Percentiles rank a stretch among this genome's conserved stretches.
phyloP scores from a whole-genome alignment of 2,329 filamentous ascomycete species.

The Raffaelea ambrosiae region DNA sequence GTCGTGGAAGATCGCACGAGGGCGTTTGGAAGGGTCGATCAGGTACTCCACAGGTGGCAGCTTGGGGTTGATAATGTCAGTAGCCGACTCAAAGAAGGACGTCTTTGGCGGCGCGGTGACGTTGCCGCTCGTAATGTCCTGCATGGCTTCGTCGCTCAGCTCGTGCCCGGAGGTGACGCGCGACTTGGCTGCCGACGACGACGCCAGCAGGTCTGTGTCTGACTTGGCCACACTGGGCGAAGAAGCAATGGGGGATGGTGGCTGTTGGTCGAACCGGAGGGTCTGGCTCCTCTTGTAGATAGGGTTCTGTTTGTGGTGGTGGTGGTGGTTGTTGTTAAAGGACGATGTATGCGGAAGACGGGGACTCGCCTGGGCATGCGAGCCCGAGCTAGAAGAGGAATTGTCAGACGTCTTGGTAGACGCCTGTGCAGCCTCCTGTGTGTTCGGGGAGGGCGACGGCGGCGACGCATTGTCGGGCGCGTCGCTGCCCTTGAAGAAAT shows the following conservation, averaged over 20 bases:
- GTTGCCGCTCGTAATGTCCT: conserved; percentile 23
- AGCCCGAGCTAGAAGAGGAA: neutral
- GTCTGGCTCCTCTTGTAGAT: conserved; percentile 77
- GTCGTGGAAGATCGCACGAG: conserved; percentile 93
- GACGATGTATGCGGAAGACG: neutral
- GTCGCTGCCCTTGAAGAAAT: conserved; percentile 51
- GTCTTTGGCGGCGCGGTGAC: conserved; percentile 74
- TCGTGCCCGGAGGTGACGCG: conserved; percentile 44
- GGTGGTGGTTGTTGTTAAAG: neutral
- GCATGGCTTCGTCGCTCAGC: conserved; percentile 17
- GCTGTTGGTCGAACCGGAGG: conserved; percentile 34
- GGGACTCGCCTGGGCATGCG: no score
- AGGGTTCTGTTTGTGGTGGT: conserved; percentile 49
- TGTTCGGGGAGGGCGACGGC: conserved; percentile 22
- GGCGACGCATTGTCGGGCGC: conserved; percentile 28
- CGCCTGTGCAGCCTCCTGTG: conserved; percentile 15
- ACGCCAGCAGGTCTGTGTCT: conserved; percentile 7
- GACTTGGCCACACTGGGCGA: conserved; percentile 5
- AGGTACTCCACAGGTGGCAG: conserved; percentile 75
- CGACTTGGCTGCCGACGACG: conserved; percentile 19
- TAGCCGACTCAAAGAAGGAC: conserved; percentile 89
- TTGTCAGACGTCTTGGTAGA: neutral
- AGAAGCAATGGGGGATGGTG: conserved; percentile 13
- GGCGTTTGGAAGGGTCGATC: conserved; percentile 70
- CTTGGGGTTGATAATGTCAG: conserved; percentile 84